These are phyloP conservation scores for Boechera stricta DNA, from an alignment of 345 rosid genomes.

Conservation along the genomic window DNA sequence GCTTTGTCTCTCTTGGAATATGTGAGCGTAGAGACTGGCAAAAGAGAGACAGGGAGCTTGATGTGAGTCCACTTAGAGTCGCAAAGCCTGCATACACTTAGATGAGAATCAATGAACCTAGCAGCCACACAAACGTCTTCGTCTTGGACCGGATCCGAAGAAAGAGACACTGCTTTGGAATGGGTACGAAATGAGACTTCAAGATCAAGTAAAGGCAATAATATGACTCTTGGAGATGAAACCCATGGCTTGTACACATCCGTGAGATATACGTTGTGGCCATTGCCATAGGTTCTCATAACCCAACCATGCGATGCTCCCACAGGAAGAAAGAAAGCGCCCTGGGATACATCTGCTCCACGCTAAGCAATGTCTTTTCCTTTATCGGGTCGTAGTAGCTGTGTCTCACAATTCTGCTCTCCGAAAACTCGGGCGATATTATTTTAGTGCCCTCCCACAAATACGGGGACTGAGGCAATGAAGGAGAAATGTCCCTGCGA, in stretches of 20 bases:
- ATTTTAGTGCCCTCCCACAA: too few species aligned
- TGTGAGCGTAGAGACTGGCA: conserved; percentile 20
- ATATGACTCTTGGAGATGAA: conserved; percentile 10
- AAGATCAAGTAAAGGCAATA: neutral
- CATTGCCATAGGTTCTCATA: too few species aligned
- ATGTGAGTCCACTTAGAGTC: conserved; percentile 26
- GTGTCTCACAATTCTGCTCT: too few species aligned
- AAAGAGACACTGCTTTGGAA: neutral
- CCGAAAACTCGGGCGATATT: too few species aligned
- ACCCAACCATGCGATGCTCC: too few species aligned
- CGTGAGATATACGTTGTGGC: too few species aligned
- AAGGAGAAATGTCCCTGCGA: too few species aligned
- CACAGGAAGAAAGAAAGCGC: too few species aligned
- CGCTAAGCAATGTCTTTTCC: too few species aligned
- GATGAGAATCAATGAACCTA: neutral
- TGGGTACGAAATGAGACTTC: neutral
- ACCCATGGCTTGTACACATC: neutral
- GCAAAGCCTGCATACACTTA: neutral
- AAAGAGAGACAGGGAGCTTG: neutral
- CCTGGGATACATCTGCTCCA: too few species aligned
- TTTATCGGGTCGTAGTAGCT: too few species aligned
- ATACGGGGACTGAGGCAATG: too few species aligned
- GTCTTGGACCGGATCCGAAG: conserved; percentile 18
- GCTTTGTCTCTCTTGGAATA: conserved; percentile 27
- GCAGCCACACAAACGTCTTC: conserved; percentile 13